Conservation (phyloP, 2,329 filamentous ascomycete species). For the Diaporthe destruens region DNA sequence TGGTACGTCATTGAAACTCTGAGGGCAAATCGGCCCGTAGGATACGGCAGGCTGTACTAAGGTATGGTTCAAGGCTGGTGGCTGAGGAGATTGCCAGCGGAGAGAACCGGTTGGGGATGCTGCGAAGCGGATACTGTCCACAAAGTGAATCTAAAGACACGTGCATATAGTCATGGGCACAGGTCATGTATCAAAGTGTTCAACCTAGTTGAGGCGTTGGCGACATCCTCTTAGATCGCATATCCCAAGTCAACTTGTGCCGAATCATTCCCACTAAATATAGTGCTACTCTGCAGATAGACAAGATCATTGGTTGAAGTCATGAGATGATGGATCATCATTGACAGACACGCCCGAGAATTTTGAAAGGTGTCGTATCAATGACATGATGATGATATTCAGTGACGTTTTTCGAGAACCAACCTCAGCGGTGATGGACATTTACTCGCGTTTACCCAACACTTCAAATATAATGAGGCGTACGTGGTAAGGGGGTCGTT, state of each 20-base stretch:
- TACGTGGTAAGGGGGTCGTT: neutral
- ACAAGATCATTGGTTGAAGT: neutral
- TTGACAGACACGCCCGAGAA: neutral
- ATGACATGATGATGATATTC: neutral
- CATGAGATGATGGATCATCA: neutral
- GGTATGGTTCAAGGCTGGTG: conserved; percentile 8
- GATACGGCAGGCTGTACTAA: neutral
- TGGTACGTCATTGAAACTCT: conserved; percentile 25
- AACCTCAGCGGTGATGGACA: neutral
- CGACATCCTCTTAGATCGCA: neutral
- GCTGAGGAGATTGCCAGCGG: conserved; percentile 23
- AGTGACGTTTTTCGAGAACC: neutral
- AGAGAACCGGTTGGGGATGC: conserved; percentile 23
- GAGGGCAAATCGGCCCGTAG: conserved; percentile 30
- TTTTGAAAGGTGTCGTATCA: neutral
- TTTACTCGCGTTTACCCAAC: neutral
- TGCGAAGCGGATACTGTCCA: conserved; percentile 25
- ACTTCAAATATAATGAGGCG: neutral
- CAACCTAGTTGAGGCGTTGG: conserved; percentile 3
- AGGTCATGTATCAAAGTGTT: neutral
- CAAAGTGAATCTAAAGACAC: neutral
- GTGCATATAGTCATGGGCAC: neutral
- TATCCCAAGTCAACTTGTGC: conserved; percentile 5
- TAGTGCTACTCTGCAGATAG: conserved; percentile 7
- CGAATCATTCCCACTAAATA: neutral